Conservation (phyloP, 345 rosid species). For the Eucalyptus fibrosa region DNA sequence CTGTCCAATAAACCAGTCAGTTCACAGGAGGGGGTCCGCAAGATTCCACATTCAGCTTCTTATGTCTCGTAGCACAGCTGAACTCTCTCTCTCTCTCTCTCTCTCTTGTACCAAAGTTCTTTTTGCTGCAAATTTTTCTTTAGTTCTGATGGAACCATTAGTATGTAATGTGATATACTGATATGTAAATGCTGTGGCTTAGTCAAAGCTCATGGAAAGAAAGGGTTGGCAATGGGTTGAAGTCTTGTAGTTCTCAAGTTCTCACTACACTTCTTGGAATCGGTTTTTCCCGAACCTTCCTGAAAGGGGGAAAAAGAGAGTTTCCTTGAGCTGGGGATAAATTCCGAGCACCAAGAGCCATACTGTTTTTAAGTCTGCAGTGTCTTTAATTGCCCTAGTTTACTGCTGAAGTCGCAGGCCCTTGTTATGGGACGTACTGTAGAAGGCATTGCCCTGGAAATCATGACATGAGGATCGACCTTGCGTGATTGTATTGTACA, state of each 20-base stretch:
- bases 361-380: neutral
- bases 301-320: neutral
- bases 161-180: neutral
- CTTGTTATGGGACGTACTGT: neutral
- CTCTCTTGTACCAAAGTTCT: neutral
- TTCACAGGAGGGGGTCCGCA: slow-evolving; percentile 27
- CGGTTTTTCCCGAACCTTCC: neutral
- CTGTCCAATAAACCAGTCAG: slow-evolving; percentile 39
- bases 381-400: neutral
- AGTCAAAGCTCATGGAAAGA: neutral
- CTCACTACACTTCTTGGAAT: neutral
- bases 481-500: neutral
- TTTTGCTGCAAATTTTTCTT: neutral
- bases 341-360: neutral
- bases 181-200: neutral
- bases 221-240: neutral
- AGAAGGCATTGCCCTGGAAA: neutral
- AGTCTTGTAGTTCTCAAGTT: neutral
- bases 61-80: slow-evolving; percentile 1
- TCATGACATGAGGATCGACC: neutral
- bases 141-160: neutral
- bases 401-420: neutral
- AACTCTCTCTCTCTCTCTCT: neutral
- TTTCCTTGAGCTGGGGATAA: neutral
- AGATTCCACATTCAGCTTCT: slow-evolving; percentile 6